Conservation (phyloP, 2,329 filamentous ascomycete species). For the Clathrospora elynae region DNA sequence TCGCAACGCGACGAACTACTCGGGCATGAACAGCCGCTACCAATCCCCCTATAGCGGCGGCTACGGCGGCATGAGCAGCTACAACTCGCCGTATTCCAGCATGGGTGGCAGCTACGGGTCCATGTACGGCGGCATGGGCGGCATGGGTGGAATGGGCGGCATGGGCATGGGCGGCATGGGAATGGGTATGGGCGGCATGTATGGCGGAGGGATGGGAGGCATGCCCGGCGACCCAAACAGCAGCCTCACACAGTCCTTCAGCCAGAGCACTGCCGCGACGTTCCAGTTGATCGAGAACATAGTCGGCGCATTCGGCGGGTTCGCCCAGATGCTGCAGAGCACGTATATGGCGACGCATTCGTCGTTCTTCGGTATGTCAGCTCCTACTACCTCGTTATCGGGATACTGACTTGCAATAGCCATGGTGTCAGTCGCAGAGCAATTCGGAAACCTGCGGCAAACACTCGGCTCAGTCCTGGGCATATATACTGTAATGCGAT, state of each 20-base stretch:
- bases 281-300: constrained; percentile 99
- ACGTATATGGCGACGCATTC: constrained; percentile 99
- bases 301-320: constrained; percentile 93
- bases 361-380: constrained; percentile 85
- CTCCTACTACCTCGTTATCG: not conserved
- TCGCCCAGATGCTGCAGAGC: constrained; percentile 98
- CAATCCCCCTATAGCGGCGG: constrained; percentile 55
- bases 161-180: constrained; percentile 45
- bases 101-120: constrained; percentile 53
- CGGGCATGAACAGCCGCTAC: constrained; percentile 63
- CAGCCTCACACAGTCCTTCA: constrained; percentile 93
- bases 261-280: constrained; percentile 91
- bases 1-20: constrained; percentile 85
- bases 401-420: constrained; percentile 54
- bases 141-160: constrained; percentile 51
- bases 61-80: constrained; percentile 58
- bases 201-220: constrained; percentile 56
- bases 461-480: constrained; percentile 92
- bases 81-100: constrained; percentile 61
- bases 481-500: constrained; percentile 94
- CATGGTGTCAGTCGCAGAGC: constrained; percentile 97
- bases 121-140: constrained; percentile 49
- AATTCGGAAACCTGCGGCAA: constrained; percentile 90
- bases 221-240: constrained; percentile 72
- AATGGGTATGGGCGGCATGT: constrained; percentile 50